Base-by-base conservation (phyloP, 805 yeast species). In the Saturnispora sanitii region DNA sequence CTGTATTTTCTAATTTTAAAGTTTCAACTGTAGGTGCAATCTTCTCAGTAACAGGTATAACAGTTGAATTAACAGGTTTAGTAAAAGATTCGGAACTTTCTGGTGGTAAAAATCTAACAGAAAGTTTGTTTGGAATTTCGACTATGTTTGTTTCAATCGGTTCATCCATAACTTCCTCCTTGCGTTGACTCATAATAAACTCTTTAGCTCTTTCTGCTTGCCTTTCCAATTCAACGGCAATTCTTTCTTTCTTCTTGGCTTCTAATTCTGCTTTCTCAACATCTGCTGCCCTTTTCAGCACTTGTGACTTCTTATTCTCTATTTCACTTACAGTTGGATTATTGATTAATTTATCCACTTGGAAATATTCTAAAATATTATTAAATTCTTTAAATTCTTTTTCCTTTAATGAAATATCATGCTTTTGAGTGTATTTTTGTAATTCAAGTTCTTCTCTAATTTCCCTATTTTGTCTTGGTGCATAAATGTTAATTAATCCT, bases 361-460 rank as follows among this genome's bases (percentile, higher is more conserved):
- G n/a, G 30, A 42, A 38, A 3, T 4, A 33, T 7, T 21, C 17
- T 13, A 47, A 37, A 17, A 45, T 45, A 2, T 13, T n/a, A 38
- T 47, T 47, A 20, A 47, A 41, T 4, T 18, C n/a, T 5, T 5
- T 6, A 1, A 47, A 15, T 20, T 44, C 46, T 3, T 25, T 17
- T 6, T 15, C 19, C 9, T 17, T 34, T 17, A 42, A 40, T 6
- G 41, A 32, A 20, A 46, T 25, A 36, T 45, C 43, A 32, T 47
- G 50, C 2, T 27, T 43, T 12, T 42, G 30, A 13, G 39, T 26
- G 7, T 40, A 25, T n/a, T 36, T 37, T 7, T 38, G 39, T 26
- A 42, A 41, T n/a, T 47, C 50, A 20, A 38, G 42, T 11, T 48
- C 46, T 22, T 47, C 46, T 41, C 42, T 47, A 16, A 33, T 39